A percentile compares a stretch with the other conserved stretches of the same genome.
Conservation (phyloP, 2,329 filamentous ascomycete species). For the Microcyclospora pomicola region DNA sequence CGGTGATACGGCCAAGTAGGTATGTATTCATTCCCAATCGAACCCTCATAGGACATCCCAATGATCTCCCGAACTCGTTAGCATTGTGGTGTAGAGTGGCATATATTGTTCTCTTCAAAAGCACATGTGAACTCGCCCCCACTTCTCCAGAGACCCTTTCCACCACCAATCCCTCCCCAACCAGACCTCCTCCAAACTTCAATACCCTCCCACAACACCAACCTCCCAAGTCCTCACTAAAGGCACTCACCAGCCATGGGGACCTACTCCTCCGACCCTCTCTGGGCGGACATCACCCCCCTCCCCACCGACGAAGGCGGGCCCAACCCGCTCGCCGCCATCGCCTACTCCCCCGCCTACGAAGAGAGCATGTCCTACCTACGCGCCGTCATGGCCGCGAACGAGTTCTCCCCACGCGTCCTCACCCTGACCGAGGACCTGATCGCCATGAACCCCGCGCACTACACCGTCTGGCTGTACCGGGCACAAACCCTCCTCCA, state of each 20-base stretch:
- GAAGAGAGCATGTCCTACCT: constrained; percentile 87
- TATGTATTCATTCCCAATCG: no score
- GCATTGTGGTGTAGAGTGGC: no score
- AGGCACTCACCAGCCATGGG: constrained; percentile 15
- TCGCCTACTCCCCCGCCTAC: constrained; percentile 83
- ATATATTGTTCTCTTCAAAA: no score
- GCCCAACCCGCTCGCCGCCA: constrained; percentile 65
- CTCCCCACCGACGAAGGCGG: constrained; percentile 73
- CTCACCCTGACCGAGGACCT: constrained; percentile 76
- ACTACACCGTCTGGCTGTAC: constrained; percentile 98
- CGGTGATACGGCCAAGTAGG: no score
- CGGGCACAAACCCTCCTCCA: constrained; percentile 64
- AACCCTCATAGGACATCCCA: no score
- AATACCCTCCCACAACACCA: constrained; percentile 5
- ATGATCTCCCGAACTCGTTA: no score
- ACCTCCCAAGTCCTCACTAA: background rate
- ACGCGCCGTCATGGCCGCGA: constrained; percentile 77
- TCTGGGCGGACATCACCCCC: constrained; percentile 73
- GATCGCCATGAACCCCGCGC: constrained; percentile 84
- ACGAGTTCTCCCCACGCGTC: constrained; percentile 68
- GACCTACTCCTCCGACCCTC: constrained; percentile 51
- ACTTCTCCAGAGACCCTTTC: no score
- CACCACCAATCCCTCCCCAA: background rate
- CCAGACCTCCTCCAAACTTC: background rate
- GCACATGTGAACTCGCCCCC: no score